phyloP scores from a whole-genome alignment of 2,329 filamentous ascomycete genomes.

The Lecanicillium sp. region DNA sequence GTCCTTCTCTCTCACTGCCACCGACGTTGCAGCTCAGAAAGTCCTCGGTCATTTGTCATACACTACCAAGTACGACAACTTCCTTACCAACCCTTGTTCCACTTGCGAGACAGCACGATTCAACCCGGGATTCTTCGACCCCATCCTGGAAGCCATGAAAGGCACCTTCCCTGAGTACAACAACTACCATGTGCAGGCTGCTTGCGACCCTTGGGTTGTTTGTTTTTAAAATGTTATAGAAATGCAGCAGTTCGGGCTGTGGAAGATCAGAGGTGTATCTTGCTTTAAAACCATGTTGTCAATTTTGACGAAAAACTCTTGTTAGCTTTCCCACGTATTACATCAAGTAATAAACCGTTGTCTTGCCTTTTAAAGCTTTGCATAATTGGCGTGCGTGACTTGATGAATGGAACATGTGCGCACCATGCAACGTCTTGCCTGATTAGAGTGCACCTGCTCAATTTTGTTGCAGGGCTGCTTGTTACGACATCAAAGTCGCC shows the following conservation, averaged over 20 bases:
- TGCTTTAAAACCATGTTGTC: conserved; percentile 7
- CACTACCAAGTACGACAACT: conserved; percentile 33
- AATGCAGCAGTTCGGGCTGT: conserved; percentile 4
- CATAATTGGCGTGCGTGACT: too few relatives aligned
- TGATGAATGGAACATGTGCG: too few relatives aligned
- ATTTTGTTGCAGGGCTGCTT: too few relatives aligned
- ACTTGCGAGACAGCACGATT: conserved; percentile 31
- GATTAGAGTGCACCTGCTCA: too few relatives aligned
- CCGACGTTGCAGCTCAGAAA: conserved; percentile 27
- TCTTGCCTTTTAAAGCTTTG: too few relatives aligned
- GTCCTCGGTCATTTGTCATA: conserved; percentile 31
- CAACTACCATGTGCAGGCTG: conserved; percentile 31
- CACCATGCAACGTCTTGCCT: too few relatives aligned
- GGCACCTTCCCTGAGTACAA: conserved; percentile 34
- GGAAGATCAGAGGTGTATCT: not conserved
- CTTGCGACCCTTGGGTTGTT: conserved; percentile 34
- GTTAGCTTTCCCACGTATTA: conserved; percentile 10
- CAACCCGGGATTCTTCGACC: conserved; percentile 31
- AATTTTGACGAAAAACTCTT: conserved; percentile 1
- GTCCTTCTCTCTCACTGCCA: conserved; percentile 29
- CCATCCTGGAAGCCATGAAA: conserved; percentile 32
- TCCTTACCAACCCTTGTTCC: conserved; percentile 30
- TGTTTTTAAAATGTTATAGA: conserved; percentile 27
- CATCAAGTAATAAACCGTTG: not conserved
- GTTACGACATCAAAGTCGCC: too few relatives aligned